Evolutionary conservation across 495 filamentous ascomycete genomes (phyloP).

Genomic region (Glonium stellatum): DNA sequence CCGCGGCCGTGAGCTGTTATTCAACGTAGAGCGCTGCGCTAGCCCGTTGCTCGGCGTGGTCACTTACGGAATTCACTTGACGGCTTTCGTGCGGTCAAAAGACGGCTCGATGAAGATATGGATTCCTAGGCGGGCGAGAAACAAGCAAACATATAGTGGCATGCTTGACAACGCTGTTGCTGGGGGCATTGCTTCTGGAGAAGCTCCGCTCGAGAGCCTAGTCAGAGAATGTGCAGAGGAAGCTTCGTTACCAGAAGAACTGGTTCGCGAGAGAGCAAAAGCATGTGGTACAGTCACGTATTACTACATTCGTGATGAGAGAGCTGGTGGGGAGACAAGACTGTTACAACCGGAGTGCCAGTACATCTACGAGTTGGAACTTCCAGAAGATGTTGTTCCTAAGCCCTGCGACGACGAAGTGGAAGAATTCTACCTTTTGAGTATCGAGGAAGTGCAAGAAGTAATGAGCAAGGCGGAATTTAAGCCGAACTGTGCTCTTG

Average conservation of each 20-base stretch:
- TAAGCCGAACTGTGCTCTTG: slow-evolving; percentile 87
- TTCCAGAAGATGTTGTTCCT: slow-evolving; percentile 59
- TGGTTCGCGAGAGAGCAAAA: slow-evolving; percentile 55
- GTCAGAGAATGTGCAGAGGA: slow-evolving; percentile 86
- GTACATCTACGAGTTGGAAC: slow-evolving; percentile 84
- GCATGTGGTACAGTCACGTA: slow-evolving; percentile 72
- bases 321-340: slow-evolving; percentile 79
- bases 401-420: slow-evolving; percentile 82
- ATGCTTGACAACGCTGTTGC: slow-evolving; percentile 95
- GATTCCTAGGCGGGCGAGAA: slow-evolving; percentile 67
- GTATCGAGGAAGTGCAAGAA: slow-evolving; percentile 64
- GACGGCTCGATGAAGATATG: slow-evolving; percentile 62
- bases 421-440: slow-evolving; percentile 71
- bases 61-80: slow-evolving; percentile 88
- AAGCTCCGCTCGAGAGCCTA: slow-evolving; percentile 68
- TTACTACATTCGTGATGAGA: slow-evolving; percentile 68
- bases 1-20: slow-evolving; percentile 53
- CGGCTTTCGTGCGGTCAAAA: slow-evolving; percentile 52
- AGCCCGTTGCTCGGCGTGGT: slow-evolving; percentile 77
- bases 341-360: slow-evolving; percentile 86
- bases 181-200: slow-evolving; percentile 75
- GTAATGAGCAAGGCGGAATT: slow-evolving; percentile 67
- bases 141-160: slow-evolving; percentile 75
- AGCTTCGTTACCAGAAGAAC: slow-evolving; percentile 65
- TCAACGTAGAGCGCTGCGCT: slow-evolving; percentile 73